Conservation (phyloP, 2,329 filamentous ascomycete species). For the Paecilomyces sp. region DNA sequence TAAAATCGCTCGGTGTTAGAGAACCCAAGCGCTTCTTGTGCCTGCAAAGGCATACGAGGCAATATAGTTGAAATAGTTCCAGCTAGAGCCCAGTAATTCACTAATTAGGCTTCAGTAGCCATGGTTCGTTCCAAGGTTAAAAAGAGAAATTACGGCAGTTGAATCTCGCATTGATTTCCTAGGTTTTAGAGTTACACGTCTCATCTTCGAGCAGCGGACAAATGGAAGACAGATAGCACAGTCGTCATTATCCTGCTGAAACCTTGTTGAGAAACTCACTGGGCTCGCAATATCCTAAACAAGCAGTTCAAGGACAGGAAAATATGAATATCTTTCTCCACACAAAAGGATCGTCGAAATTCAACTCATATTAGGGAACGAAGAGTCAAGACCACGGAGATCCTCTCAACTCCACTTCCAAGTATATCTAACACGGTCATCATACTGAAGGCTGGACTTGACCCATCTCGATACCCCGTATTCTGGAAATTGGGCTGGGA, state of each 20-base stretch:
- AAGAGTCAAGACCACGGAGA: neutral
- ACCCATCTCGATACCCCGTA: neutral
- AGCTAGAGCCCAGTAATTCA: too few relatives aligned
- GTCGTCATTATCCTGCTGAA: neutral
- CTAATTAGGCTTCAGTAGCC: too few relatives aligned
- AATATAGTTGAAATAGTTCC: too few relatives aligned
- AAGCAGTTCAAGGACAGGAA: neutral
- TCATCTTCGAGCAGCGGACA: neutral
- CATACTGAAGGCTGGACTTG: neutral
- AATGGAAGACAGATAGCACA: neutral
- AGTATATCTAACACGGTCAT: neutral
- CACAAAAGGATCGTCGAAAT: neutral
- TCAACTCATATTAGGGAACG: neutral
- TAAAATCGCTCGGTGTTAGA: too few relatives aligned
- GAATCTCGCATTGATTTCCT: too few relatives aligned
- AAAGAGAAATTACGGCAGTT: too few relatives aligned
- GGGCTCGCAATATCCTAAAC: neutral
- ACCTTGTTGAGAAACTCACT: neutral
- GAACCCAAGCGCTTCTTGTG: too few relatives aligned
- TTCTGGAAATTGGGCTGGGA: neutral
- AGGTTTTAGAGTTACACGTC: neutral
- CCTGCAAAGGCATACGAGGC: too few relatives aligned
- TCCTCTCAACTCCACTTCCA: neutral
- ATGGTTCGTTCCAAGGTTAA: too few relatives aligned
- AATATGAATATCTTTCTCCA: neutral